Conservation (phyloP, 371 early-diverging fungal species). For the Rhizopus arrhizus region DNA sequence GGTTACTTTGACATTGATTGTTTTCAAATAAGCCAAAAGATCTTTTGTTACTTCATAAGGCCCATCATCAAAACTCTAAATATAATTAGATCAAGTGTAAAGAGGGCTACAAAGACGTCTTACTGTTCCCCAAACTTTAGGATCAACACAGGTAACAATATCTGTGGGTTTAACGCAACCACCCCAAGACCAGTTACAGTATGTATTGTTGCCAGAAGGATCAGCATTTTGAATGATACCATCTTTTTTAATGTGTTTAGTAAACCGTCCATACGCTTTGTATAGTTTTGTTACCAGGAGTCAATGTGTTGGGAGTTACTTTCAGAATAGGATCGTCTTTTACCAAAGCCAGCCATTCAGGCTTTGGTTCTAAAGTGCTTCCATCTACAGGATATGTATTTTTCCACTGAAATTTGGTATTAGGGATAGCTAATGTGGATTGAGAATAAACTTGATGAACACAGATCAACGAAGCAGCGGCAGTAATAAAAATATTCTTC, state of each 20-base stretch:
- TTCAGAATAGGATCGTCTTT: conserved; percentile 29
- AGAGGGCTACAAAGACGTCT: background rate
- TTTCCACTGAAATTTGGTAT: conserved; percentile 28
- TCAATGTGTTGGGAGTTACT: conserved; percentile 25
- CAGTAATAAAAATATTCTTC: conserved; percentile 22
- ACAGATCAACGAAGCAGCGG: conserved; percentile 20
- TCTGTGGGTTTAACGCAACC: conserved; percentile 55
- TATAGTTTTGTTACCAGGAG: conserved; percentile 18
- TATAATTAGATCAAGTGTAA: background rate
- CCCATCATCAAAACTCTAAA: conserved; percentile 46
- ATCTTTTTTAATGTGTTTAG: conserved; percentile 6
- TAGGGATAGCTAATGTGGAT: conserved; percentile 18
- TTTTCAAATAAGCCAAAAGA: conserved; percentile 39
- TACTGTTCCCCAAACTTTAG: conserved; percentile 48
- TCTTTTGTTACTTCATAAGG: conserved; percentile 38
- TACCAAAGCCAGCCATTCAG: conserved; percentile 50
- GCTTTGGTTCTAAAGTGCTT: conserved; percentile 39
- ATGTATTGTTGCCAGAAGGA: conserved; percentile 31
- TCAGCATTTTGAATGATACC: conserved; percentile 33
- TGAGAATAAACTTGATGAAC: conserved; percentile 11
- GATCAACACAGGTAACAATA: conserved; percentile 48
- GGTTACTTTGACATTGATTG: conserved; percentile 44
- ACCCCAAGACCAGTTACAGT: conserved; percentile 62
- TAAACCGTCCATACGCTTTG: background rate
- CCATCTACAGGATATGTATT: conserved; percentile 38